Base-by-base conservation (phyloP, 306 rosid genomes). In the Lagenaria siceraria region DNA sequence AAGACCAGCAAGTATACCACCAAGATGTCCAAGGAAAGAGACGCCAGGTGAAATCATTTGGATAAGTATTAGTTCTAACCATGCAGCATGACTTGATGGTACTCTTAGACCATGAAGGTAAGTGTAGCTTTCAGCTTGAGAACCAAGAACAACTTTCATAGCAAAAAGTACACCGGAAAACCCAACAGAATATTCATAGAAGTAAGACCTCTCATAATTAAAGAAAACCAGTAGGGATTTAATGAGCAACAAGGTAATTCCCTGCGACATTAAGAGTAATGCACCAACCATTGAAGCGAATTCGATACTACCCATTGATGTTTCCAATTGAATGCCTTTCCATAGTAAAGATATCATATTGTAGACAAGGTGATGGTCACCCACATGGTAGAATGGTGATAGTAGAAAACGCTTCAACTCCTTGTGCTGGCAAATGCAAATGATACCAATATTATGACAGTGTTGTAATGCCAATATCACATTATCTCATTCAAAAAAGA, bases 111-210 rank as follows among this genome's bases (percentile, higher is more conserved):
- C 98, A 40, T 90, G 80, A 5, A 95, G 87, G 24, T 43, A 64
- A 27, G 79, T 83, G 72, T 84, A 87, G 71, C 83, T 49, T 13
- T 80, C 84, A 0, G 88, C 56, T 55, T 65, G 89, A 3, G 92
- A 85, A 59, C 88, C 87, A 7, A 95, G 97, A 53, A 95, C 91
- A 15, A 95, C 97, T 79, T 92, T 95, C 98, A 95, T 81, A 31
- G 97, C 98, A 63, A 95, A 95, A 24, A 95, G 88, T 22, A 95
- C 95, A 9, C 98, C 97, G 29, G 97, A 95, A 83, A 92, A 95
- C 9, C 98, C 98, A 3, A 86, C 97, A 4, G 97, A 77, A 62
- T 87, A 89, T 46, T 92, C 96, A 1, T 74, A 53, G 79, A 90
- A 95, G 72, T 86, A 95, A 36, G 96, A 46, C 69, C 36, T 81